These are phyloP conservation scores for Colletotrichum abscissum DNA, from an alignment of 2,329 filamentous ascomycete genomes.

Conservation along the genomic window DNA sequence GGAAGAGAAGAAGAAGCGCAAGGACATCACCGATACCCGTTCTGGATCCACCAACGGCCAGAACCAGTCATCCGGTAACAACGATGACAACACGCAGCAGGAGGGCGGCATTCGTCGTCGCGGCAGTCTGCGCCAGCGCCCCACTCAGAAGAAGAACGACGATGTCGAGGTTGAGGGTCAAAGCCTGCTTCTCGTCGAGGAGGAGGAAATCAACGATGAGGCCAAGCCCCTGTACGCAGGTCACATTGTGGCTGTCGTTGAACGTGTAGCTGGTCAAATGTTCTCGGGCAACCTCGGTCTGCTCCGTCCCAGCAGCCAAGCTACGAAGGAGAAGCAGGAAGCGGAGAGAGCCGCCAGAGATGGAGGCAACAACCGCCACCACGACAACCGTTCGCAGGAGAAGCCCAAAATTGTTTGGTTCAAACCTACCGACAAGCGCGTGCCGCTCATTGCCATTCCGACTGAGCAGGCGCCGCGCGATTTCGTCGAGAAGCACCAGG, in stretches of 20 bases:
- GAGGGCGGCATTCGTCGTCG: conserved; percentile 92
- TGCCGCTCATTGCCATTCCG: conserved; percentile 96
- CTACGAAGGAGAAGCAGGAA: conserved; percentile 99
- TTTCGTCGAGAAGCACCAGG: conserved; percentile 98
- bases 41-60: conserved; percentile 80
- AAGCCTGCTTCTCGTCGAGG: conserved; percentile 94
- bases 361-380: conserved; percentile 75
- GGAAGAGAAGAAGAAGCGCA: conserved; percentile 99
- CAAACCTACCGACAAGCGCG: conserved; percentile 99
- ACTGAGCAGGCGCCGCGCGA: conserved; percentile 97
- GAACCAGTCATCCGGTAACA: conserved; percentile 70
- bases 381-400: conserved; percentile 88
- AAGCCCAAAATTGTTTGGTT: conserved; percentile 99
- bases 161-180: conserved; percentile 99
- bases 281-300: conserved; percentile 97
- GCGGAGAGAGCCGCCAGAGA: conserved; percentile 94
- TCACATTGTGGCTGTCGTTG: conserved; percentile 96
- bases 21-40: conserved; percentile 95
- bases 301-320: conserved; percentile 95
- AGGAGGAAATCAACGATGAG: conserved; percentile 98
- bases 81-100: conserved; percentile 71
- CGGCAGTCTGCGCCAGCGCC: conserved; percentile 94
- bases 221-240: conserved; percentile 97
- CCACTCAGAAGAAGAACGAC: conserved; percentile 99
- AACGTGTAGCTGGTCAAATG: conserved; percentile 98